These are phyloP conservation scores for Rhodomyrtus tomentosa DNA, from an alignment of 345 rosid genomes.

Conservation along the genomic window DNA sequence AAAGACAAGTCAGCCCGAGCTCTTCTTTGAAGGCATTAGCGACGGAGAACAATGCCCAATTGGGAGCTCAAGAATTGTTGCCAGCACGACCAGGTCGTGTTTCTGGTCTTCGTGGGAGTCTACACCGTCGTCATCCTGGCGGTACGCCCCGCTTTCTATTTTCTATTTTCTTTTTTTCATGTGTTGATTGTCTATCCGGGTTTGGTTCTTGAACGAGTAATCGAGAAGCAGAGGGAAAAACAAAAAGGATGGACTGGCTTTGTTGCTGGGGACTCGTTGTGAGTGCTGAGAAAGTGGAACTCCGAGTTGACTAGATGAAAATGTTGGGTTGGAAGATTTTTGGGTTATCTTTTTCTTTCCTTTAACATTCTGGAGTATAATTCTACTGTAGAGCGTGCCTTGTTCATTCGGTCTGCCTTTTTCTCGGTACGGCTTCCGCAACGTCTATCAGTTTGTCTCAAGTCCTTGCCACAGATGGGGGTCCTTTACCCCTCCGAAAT, in stretches of 20 bases:
- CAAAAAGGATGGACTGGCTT: neutral
- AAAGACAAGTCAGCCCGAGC: neutral
- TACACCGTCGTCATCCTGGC: constrained; percentile 77
- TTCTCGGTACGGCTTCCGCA: too few relatives aligned
- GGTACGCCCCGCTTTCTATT: constrained; percentile 26
- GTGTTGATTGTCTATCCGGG: neutral
- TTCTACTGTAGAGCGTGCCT: neutral
- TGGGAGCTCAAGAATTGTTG: constrained; percentile 92
- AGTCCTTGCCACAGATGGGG: too few relatives aligned
- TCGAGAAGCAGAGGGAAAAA: neutral
- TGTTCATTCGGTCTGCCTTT: neutral
- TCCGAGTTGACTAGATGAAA: neutral
- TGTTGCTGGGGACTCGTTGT: neutral
- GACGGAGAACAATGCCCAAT: constrained; percentile 16
- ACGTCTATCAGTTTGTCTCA: too few relatives aligned
- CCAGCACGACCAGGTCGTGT: constrained; percentile 51
- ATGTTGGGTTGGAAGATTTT: neutral
- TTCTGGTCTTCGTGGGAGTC: constrained; percentile 56
- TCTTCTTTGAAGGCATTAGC: neutral
- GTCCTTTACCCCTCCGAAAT: neutral
- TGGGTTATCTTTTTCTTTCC: neutral
- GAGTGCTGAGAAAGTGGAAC: neutral
- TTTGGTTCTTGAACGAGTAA: constrained; percentile 2
- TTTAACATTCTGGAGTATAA: neutral
- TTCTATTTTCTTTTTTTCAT: too few relatives aligned